Conservation (phyloP, 2,329 filamentous ascomycete species). For the Taxawa tesnikishii region DNA sequence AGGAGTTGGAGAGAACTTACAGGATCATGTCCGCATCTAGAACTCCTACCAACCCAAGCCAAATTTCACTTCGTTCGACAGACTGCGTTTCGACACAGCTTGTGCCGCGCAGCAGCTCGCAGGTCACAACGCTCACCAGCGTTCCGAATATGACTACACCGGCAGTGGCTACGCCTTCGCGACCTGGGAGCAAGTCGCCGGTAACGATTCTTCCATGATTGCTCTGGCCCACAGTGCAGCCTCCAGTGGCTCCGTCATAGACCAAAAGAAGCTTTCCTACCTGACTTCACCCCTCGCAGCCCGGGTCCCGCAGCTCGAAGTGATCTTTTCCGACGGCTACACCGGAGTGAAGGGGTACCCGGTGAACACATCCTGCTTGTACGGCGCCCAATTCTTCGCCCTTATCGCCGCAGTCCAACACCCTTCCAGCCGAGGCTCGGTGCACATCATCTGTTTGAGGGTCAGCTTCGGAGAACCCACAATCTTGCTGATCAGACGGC, state of each 20-base stretch:
- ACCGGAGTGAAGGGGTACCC: constrained; percentile 28
- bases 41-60: constrained; percentile 17
- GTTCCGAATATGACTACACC: constrained; percentile 28
- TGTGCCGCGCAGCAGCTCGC: constrained; percentile 28
- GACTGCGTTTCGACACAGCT: constrained; percentile 19
- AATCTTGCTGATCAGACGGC: too few relatives aligned
- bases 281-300: constrained; percentile 19
- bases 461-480: too few relatives aligned
- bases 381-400: constrained; percentile 18
- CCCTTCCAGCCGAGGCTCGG: constrained; percentile 15
- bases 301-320: constrained; percentile 28
- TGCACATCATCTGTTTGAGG: too few relatives aligned
- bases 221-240: constrained; percentile 21
- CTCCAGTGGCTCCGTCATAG: constrained; percentile 18
- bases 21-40: constrained; percentile 27
- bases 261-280: constrained; percentile 28
- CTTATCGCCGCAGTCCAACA: constrained; percentile 23
- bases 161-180: constrained; percentile 28
- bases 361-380: constrained; percentile 16
- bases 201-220: constrained; percentile 18
- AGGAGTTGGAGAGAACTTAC: constrained; percentile 36
- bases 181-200: constrained; percentile 27
- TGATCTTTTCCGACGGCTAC: constrained; percentile 35
- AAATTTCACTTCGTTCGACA: constrained; percentile 20
- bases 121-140: constrained; percentile 20